A percentile compares a stretch with the other conserved stretches of the same genome.
Conservation (phyloP, 345 rosid species). For the Lepidium africanum region DNA sequence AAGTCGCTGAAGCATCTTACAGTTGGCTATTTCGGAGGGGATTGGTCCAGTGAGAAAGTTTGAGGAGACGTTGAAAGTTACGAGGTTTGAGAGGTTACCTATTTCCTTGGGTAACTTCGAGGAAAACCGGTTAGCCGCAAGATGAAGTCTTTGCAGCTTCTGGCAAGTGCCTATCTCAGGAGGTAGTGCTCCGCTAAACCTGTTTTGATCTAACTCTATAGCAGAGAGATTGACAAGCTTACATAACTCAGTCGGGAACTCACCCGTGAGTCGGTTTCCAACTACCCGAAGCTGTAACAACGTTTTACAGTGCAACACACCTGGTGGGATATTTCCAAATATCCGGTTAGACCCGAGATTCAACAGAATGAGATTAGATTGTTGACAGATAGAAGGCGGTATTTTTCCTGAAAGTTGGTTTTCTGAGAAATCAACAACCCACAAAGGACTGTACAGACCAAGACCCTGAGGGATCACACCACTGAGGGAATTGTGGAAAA, state of each 20-base stretch:
- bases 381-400: slow-evolving; percentile 62
- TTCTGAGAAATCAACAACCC: slow-evolving; percentile 85
- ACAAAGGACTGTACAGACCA: slow-evolving; percentile 64
- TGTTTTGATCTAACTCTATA: slow-evolving; percentile 70
- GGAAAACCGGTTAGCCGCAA: slow-evolving; percentile 60
- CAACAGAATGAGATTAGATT: slow-evolving; percentile 48
- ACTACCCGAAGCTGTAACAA: slow-evolving; percentile 63
- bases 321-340: slow-evolving; percentile 58
- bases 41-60: slow-evolving; percentile 59
- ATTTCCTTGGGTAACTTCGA: slow-evolving; percentile 64
- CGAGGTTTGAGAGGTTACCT: slow-evolving; percentile 67
- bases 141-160: slow-evolving; percentile 68
- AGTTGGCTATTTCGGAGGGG: slow-evolving; percentile 61
- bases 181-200: slow-evolving; percentile 67
- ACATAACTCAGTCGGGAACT: slow-evolving; percentile 77
- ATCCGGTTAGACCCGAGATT: slow-evolving; percentile 68
- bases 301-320: slow-evolving; percentile 48
- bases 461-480: slow-evolving; percentile 70
- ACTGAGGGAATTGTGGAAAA: slow-evolving; percentile 59
- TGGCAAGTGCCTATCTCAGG: slow-evolving; percentile 58
- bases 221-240: slow-evolving; percentile 64
- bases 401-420: slow-evolving; percentile 67
- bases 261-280: slow-evolving; percentile 61
- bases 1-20: slow-evolving; percentile 83
- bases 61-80: slow-evolving; percentile 71